Evolutionary conservation across 371 early-diverging fungal species (phyloP), one percentile per base, ranked within the genome.

Genomic region (Modicella reniformis): DNA sequence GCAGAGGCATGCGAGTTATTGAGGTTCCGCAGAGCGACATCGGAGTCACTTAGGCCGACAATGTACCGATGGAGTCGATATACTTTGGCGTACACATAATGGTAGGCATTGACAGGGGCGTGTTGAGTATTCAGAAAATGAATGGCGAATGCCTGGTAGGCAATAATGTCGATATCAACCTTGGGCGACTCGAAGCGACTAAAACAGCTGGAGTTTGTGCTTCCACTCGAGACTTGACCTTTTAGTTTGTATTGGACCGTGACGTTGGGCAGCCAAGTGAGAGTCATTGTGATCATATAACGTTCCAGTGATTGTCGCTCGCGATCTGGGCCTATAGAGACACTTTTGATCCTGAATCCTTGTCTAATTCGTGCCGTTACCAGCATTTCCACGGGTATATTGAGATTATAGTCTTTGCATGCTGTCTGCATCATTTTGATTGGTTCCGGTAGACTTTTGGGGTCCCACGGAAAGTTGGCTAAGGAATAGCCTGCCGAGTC

Each of bases 381-480:
- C 25, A 95, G 70, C 65, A 87, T 85, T 59, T 87, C 85, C 25
- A 95, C 82, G 55, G 86, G 86, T 26, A 88, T 81, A 21, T 84
- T 74, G 4, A 86, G 83, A 23, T 91, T 80, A 73, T 95, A 96
- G 62, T 95, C 94, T 41, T 89, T 86, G 75, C 91, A 95, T 34
- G 91, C 86, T 10, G 92, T 87, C 1, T 91, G 81, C 56, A 93
- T 90, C 33, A 90, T 86, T 55, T 93, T 92, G 23, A 93, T 90
- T 0, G 86, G 81, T 1, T 95, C 96, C 19, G 96, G 90, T 23
- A 80, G 82, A 63, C 92, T 86, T 52, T 85, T 72, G 4, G 93
- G 85, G 62, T 90, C 88, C 98, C 98, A 98, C 3, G 98, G 98
- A 68, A 95, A 98, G 44, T 85, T 88, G 58, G 83, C 60, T 12